Percentiles rank a stretch among this genome's conserved stretches.
phyloP scores from a whole-genome alignment of 805 yeast species.

The Monosporozyma servazzii region DNA sequence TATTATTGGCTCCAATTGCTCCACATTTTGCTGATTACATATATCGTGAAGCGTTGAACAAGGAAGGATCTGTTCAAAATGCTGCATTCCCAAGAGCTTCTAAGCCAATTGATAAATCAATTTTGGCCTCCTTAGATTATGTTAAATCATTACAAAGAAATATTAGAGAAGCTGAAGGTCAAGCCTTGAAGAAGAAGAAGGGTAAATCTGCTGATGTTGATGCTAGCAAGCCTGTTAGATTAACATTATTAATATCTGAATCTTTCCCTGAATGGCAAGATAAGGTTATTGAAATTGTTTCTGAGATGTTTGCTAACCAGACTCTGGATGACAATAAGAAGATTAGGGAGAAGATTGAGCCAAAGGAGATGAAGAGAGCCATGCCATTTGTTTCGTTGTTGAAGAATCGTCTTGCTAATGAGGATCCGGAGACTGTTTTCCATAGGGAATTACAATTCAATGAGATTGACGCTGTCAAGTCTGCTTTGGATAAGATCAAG shows the following conservation, averaged over 20 bases:
- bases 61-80: conserved; percentile 56
- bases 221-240: conserved; percentile 56
- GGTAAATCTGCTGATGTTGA: conserved; percentile 73
- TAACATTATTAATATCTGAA: conserved; percentile 64
- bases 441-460: conserved; percentile 79
- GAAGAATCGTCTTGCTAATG: conserved; percentile 66
- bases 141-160: conserved; percentile 71
- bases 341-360: conserved; percentile 54
- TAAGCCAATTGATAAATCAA: conserved; percentile 51
- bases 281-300: conserved; percentile 68
- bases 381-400: conserved; percentile 91
- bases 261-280: conserved; percentile 93
- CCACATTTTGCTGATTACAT: conserved; percentile 93
- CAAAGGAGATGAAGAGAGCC: conserved; percentile 91
- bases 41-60: conserved; percentile 71
- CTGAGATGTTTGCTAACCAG: conserved; percentile 60
- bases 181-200: conserved; percentile 77
- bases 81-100: conserved; percentile 75
- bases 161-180: conserved; percentile 89
- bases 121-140: conserved; percentile 65
- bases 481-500: conserved; percentile 46
- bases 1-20: conserved; percentile 83
- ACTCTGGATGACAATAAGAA: conserved; percentile 55
- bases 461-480: conserved; percentile 59
- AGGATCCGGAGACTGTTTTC: conserved; percentile 70